Conservation (phyloP, 495 filamentous ascomycete species). For the Neohortaea acidophila region DNA sequence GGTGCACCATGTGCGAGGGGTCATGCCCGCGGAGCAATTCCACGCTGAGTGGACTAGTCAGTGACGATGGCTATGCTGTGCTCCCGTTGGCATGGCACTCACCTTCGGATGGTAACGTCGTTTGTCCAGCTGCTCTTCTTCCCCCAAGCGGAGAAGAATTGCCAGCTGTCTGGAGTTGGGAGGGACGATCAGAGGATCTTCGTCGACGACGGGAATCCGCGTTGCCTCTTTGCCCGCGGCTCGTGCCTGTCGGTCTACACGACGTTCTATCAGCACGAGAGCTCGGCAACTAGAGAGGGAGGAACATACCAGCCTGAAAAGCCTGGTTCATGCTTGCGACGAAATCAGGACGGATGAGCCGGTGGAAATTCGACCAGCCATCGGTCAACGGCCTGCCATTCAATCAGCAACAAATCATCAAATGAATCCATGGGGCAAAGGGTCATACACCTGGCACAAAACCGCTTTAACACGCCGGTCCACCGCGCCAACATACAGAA, state of each 20-base stretch:
- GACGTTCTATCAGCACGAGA: not conserved
- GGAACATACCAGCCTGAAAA: slow-evolving; percentile 12
- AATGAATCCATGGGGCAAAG: not conserved
- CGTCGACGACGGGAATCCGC: slow-evolving; percentile 15
- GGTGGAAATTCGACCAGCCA: slow-evolving; percentile 15
- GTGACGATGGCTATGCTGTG: too few species aligned
- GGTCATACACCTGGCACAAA: slow-evolving; percentile 18
- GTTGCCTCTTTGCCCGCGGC: slow-evolving; percentile 5
- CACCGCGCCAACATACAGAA: slow-evolving; percentile 22
- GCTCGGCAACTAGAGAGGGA: not conserved
- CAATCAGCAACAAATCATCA: not conserved
- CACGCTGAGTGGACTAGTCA: slow-evolving; percentile 6
- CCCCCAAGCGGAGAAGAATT: slow-evolving; percentile 16
- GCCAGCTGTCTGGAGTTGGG: slow-evolving; percentile 16
- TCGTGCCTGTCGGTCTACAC: slow-evolving; percentile 14
- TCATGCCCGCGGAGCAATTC: slow-evolving; percentile 22
- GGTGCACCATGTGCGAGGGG: slow-evolving; percentile 19
- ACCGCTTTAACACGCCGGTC: slow-evolving; percentile 27
- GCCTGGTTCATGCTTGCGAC: slow-evolving; percentile 5
- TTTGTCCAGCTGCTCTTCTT: slow-evolving; percentile 21
- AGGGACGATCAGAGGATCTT: slow-evolving; percentile 13
- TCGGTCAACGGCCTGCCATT: slow-evolving; percentile 13
- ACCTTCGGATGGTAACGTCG: slow-evolving; percentile 20
- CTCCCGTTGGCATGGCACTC: too few species aligned
- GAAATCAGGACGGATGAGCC: slow-evolving; percentile 14